A percentile compares a stretch with the other conserved stretches of the same genome.
These are phyloP conservation scores for Acorus gramineus DNA, from an alignment of 106 monocot genomes.

Conservation along the genomic window DNA sequence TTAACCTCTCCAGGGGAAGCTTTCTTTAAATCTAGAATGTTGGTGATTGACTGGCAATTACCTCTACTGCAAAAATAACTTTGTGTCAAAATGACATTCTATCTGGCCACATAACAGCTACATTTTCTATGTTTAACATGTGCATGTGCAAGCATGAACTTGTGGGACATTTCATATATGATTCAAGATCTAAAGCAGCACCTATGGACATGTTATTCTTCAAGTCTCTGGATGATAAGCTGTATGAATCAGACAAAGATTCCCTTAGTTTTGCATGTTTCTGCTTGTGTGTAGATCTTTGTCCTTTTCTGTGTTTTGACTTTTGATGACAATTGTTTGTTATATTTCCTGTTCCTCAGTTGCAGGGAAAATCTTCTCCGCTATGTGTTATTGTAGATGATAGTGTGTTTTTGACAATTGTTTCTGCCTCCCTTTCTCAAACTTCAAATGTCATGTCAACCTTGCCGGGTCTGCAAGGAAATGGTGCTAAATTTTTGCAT, in stretches of 20 bases:
- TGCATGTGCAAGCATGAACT: no score
- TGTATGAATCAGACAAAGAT: neutral
- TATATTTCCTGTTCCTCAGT: constrained; percentile 24
- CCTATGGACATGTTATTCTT: no score
- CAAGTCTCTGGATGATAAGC: no score
- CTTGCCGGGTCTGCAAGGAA: constrained; percentile 57
- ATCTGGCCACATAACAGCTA: no score
- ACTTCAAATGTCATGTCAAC: constrained; percentile 36
- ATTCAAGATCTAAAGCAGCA: no score
- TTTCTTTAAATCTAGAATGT: no score
- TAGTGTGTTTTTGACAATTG: constrained; percentile 62
- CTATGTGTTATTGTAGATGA: constrained; percentile 85
- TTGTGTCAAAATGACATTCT: no score
- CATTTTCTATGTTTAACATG: no score
- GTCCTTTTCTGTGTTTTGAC: constrained; percentile 1
- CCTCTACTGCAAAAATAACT: no score
- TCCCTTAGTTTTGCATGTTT: neutral
- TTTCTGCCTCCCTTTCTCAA: constrained; percentile 41
- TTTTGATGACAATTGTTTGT: neutral
- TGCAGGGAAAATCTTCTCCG: constrained; percentile 43
- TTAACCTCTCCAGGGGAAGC: no score
- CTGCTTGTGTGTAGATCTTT: neutral
- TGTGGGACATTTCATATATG: no score
- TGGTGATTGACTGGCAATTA: no score
- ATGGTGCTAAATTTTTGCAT: constrained; percentile 44